A percentile compares a stretch with the other conserved stretches of the same genome.
These are phyloP conservation scores for Saksenaea oblongispora DNA, from an alignment of 371 early-diverging fungal species.

Conservation along the genomic window DNA sequence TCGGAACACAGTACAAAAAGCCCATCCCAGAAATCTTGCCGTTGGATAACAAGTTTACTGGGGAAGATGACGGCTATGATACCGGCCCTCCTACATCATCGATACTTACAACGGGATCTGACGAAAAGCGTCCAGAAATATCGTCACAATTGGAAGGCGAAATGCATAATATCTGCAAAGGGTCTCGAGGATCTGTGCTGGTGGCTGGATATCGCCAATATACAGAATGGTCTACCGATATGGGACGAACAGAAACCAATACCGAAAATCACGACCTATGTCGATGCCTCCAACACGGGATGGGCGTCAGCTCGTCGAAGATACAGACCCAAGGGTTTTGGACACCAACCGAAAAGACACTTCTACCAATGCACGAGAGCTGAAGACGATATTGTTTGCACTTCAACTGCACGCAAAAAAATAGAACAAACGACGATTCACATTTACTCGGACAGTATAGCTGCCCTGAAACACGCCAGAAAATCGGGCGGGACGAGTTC, in stretches of 20 bases:
- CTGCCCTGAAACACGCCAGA: slow-evolving; percentile 20
- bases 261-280: not conserved
- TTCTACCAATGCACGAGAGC: slow-evolving; percentile 27
- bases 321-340: slow-evolving; percentile 17
- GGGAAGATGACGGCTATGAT: slow-evolving; percentile 19
- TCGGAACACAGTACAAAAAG: too few relatives aligned
- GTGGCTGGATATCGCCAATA: not conserved
- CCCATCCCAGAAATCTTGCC: slow-evolving; percentile 8
- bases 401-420: slow-evolving; percentile 14
- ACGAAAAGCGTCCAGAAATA: not conserved
- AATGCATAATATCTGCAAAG: not conserved
- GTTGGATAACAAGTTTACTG: slow-evolving; percentile 17
- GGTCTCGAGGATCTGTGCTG: slow-evolving; percentile 5
- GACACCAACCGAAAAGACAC: slow-evolving; percentile 10
- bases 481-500: slow-evolving; percentile 24
- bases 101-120: slow-evolving; percentile 16
- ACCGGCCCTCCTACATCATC: slow-evolving; percentile 16
- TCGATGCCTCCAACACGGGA: slow-evolving; percentile 13
- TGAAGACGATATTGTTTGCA: slow-evolving; percentile 21
- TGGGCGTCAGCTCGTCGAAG: slow-evolving; percentile 10
- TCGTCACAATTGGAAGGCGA: slow-evolving; percentile 9
- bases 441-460: slow-evolving; percentile 23
- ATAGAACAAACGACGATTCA: slow-evolving; percentile 8
- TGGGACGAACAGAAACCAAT: not conserved
- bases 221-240: slow-evolving; percentile 16